Evolutionary conservation across 352 stramenopile species (phyloP).

Genomic region (Phytopythium mirpurense): DNA sequence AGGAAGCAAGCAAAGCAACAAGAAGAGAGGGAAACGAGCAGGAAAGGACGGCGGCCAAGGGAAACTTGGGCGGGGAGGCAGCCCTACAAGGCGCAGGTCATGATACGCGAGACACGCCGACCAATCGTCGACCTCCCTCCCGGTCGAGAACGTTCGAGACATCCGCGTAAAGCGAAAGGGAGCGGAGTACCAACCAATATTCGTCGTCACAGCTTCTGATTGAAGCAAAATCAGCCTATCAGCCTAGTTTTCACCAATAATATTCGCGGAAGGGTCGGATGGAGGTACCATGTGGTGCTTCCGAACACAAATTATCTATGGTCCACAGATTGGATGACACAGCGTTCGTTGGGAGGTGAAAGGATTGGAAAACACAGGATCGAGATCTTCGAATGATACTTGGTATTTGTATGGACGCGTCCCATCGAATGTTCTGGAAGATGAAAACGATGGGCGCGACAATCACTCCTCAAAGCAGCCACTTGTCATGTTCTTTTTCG

Average conservation of each 20-base stretch:
- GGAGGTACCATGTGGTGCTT: neutral
- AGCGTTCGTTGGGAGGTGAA: neutral
- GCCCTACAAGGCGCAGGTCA: neutral
- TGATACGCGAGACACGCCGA: neutral
- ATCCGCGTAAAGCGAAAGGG: conserved; percentile 2
- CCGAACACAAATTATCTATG: no score
- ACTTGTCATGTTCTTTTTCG: neutral
- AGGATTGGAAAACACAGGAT: neutral
- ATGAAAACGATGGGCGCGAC: neutral
- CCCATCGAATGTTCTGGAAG: conserved; percentile 24
- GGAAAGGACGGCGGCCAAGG: neutral
- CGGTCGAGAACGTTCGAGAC: conserved; percentile 10
- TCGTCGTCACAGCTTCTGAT: conserved; percentile 10
- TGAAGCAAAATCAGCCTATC: neutral
- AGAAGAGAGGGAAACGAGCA: conserved; percentile 3
- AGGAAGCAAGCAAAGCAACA: neutral
- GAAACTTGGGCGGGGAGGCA: neutral
- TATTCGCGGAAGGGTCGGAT: no score
- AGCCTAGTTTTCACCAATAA: conserved; percentile 8
- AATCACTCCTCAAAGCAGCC: neutral
- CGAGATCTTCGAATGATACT: conserved; percentile 9
- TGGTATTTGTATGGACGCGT: conserved; percentile 8
- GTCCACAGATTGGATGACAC: neutral
- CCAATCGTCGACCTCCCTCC: neutral
- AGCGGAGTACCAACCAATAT: neutral